Evolutionary conservation across 495 filamentous ascomycete genomes (phyloP), one percentile per base, ranked within the genome.

Genomic region (Penicillium maclennaniae): DNA sequence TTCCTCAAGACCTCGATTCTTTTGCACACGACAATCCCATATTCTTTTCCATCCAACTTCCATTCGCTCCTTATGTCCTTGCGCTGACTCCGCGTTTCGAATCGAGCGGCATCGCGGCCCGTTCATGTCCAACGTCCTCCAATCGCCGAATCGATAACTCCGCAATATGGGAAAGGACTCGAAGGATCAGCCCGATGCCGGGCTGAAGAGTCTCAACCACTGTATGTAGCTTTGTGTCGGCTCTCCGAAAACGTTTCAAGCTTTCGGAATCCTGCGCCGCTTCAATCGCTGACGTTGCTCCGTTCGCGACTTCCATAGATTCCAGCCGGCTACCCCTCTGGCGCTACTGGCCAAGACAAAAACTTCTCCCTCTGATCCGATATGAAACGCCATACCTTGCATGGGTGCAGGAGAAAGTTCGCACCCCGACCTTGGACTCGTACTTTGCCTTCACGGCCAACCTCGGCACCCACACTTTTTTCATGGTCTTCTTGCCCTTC

Each of bases 391-490:
- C 91, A 2, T 92, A 96, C 69, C 83, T 98, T 2, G 93, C 93
- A 21, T 83, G 78, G 70, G 68, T 92, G 58, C 93, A 98, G 79
- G 80, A 84, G 59, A 83, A 78, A 64, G 70, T 87, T 56, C 84
- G 89, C 61, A 86, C 88, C 12, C 89, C 90, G 2, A 74, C 86
- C 4, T 83, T 97, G 50, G 93, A 98, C 69, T 87, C 89, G 23
- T 98, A 96, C 71, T 98, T 98, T 65, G 92, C 92, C 14, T 86
- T 93, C 56, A 96, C 92, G 1, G 93, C 93, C 57, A 98, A 97
- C 70, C 85, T 97, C 38, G 93, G 93, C 27, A 98, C 93, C 5
- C 93, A 98, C 72, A 98, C 93, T 1, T 97, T 96, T 76, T 98
- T 96, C 75, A 98, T 96, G 92, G 79, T 95, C 46, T 83, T 87